Evolutionary conservation across 345 rosid species (phyloP).

Genomic region (Stellera chamaejasme): DNA sequence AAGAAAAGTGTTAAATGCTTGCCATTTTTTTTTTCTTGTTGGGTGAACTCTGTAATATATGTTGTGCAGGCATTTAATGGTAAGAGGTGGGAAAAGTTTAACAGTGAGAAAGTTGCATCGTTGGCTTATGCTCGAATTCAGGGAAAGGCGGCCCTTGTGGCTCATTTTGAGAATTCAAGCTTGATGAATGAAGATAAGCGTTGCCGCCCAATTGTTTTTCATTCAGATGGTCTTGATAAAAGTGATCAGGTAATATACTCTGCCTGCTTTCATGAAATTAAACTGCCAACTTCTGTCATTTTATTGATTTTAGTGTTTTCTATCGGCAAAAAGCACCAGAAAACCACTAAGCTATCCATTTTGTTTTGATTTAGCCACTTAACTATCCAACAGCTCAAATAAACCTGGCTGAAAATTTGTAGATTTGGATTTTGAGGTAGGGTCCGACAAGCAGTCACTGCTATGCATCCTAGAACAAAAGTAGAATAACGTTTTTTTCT

Average conservation of each 20-base stretch:
- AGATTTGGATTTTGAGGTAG: too few relatives aligned
- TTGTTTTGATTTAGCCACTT: too few relatives aligned
- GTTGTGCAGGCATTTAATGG: conserved; percentile 66
- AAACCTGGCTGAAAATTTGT: too few relatives aligned
- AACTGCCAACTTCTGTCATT: too few relatives aligned
- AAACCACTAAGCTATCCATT: too few relatives aligned
- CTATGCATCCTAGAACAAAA: too few relatives aligned
- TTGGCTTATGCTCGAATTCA: conserved; percentile 83
- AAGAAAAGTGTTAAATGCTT: background rate
- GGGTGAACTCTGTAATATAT: background rate
- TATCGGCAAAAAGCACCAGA: too few relatives aligned
- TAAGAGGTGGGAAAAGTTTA: conserved; percentile 89
- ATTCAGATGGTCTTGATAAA: conserved; percentile 26
- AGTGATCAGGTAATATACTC: conserved; percentile 32
- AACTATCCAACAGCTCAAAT: too few relatives aligned
- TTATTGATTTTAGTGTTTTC: too few relatives aligned
- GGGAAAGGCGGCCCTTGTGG: conserved; percentile 70
- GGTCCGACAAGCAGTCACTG: too few relatives aligned
- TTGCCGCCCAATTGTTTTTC: conserved; percentile 74
- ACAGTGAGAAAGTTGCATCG: conserved; percentile 87
- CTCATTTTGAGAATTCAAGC: conserved; percentile 84
- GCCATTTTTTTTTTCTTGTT: conserved; percentile 5
- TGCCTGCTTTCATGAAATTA: background rate
- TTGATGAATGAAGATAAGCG: conserved; percentile 89
- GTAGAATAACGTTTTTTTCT: too few relatives aligned